Conservation (phyloP, 495 filamentous ascomycete species). For the Massariosphaeria phaeospora region DNA sequence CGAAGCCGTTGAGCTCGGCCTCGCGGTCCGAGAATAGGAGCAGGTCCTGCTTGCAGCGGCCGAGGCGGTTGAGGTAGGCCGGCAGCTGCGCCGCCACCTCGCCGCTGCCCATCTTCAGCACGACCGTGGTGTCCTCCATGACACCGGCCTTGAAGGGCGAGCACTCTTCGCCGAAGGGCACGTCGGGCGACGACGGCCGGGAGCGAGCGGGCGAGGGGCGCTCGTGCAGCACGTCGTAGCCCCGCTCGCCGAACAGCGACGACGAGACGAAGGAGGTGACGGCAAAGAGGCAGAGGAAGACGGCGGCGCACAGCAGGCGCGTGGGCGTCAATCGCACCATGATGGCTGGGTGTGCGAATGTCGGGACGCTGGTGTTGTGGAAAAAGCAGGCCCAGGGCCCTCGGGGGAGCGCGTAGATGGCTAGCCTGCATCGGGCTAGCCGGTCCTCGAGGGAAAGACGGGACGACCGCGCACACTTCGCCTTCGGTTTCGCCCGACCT, state of each 20-base stretch:
- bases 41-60: conserved; percentile 50
- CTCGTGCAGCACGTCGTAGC: conserved; percentile 15
- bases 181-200: conserved; percentile 1
- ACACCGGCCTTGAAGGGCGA: conserved; percentile 19
- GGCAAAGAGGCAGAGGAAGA: background rate
- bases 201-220: conserved; percentile 7
- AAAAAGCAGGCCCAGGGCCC: background rate
- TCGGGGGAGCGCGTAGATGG: background rate
- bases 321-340: conserved; percentile 21
- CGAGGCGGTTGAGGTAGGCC: conserved; percentile 51
- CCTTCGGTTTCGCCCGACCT: background rate
- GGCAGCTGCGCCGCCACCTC: conserved; percentile 51
- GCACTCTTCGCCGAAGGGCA: conserved; percentile 16
- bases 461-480: too few species aligned
- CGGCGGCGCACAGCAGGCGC: conserved; percentile 16
- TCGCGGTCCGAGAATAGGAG: conserved; percentile 58
- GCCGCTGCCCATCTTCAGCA: conserved; percentile 56
- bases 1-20: conserved; percentile 46
- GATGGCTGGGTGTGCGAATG: background rate
- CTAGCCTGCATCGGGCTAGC: background rate
- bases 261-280: conserved; percentile 1
- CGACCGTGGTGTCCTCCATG: conserved; percentile 31
- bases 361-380: background rate
- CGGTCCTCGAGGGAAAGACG: background rate
- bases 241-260: conserved; percentile 7